Evolutionary conservation across 2,329 filamentous ascomycete genomes (phyloP).

Genomic region (Neoascochyta sp.): DNA sequence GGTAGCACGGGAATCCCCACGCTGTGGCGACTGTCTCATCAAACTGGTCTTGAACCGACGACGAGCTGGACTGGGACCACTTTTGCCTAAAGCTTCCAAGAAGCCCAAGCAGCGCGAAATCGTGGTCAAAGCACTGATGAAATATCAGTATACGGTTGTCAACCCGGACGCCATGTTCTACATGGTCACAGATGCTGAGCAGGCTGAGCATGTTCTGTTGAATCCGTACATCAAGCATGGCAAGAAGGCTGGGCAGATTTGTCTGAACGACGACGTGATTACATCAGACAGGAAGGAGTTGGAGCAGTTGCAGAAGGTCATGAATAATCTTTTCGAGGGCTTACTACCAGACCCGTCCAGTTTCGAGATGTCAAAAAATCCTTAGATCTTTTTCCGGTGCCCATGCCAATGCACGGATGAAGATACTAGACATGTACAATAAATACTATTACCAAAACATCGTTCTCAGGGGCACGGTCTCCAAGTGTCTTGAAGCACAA

Average conservation of each 20-base stretch:
- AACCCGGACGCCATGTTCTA: conserved; percentile 42
- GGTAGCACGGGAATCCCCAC: conserved; percentile 37
- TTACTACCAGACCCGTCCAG: conserved; percentile 22
- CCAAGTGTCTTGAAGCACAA: too few species aligned
- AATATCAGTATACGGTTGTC: conserved; percentile 44
- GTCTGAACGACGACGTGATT: conserved; percentile 45
- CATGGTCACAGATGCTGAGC: conserved; percentile 46
- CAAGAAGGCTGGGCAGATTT: conserved; percentile 40
- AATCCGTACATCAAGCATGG: conserved; percentile 36
- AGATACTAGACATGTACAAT: too few species aligned
- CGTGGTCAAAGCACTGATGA: conserved; percentile 40
- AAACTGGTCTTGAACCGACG: conserved; percentile 41
- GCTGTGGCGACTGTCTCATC: conserved; percentile 44
- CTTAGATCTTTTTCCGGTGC: not conserved
- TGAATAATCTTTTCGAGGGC: conserved; percentile 35
- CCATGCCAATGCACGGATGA: too few species aligned
- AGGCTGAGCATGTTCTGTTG: conserved; percentile 39
- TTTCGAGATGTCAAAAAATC: conserved; percentile 15
- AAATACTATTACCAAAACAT: too few species aligned
- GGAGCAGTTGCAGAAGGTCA: conserved; percentile 34
- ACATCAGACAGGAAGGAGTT: conserved; percentile 37
- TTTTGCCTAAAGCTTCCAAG: conserved; percentile 34
- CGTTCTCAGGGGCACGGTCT: too few species aligned
- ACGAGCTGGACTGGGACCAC: conserved; percentile 36
- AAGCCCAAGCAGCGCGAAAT: conserved; percentile 33